Evolutionary conservation across 305 asterid species (phyloP).

Genomic region (Fraxinus floribunda): DNA sequence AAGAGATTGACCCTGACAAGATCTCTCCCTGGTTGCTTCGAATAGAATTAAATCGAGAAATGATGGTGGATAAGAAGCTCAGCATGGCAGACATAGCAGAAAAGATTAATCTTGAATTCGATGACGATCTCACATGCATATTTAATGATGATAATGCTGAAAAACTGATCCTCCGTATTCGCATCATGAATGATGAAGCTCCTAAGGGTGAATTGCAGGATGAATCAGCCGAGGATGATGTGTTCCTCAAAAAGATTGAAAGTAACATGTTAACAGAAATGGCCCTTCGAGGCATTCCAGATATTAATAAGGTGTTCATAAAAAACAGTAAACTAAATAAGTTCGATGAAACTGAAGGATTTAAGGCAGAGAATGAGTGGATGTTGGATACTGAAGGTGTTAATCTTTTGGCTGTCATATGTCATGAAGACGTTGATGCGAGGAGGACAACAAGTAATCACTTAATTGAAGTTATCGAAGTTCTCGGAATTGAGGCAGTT

Average conservation of each 20-base stretch:
- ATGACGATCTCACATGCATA: constrained; percentile 87
- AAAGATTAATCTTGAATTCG: constrained; percentile 85
- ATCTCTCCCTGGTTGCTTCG: constrained; percentile 99
- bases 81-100: constrained; percentile 99
- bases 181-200: constrained; percentile 98
- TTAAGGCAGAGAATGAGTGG: constrained; percentile 91
- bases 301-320: constrained; percentile 91
- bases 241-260: constrained; percentile 92
- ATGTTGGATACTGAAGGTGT: constrained; percentile 98
- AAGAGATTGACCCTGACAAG: constrained; percentile 91
- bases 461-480: constrained; percentile 92
- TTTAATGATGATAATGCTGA: constrained; percentile 98
- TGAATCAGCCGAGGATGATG: constrained; percentile 98
- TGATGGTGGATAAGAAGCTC: constrained; percentile 99
- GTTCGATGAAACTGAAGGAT: constrained; percentile 84
- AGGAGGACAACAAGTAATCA: constrained; percentile 92
- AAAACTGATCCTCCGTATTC: constrained; percentile 92
- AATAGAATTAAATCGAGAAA: constrained; percentile 87
- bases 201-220: constrained; percentile 84
- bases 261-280: constrained; percentile 98
- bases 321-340: constrained; percentile 73
- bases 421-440: constrained; percentile 92
- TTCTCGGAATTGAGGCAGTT: constrained; percentile 97
- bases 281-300: constrained; percentile 99
- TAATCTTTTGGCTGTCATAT: constrained; percentile 88